Conservation (phyloP, 139 green algal genomes). For the Ettlia oleoabundans region DNA sequence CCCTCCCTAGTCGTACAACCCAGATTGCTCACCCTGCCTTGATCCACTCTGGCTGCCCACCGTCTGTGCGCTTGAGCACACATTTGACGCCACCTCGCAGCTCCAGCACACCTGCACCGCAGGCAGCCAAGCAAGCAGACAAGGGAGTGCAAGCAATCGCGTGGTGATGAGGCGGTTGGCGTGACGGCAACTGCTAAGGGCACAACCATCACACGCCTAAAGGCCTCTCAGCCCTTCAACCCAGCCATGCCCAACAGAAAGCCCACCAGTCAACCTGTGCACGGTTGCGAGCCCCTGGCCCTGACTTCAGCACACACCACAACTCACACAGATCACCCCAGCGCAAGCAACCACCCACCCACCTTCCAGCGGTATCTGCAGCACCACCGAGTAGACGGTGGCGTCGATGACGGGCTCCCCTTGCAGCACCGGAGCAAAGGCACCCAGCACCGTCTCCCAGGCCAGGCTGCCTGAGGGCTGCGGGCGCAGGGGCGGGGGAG, state of each 20-base stretch:
- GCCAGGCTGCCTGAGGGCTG: slow-evolving; percentile 29
- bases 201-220: too few species aligned
- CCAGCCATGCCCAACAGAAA: too few species aligned
- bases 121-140: not conserved
- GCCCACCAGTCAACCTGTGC: too few species aligned
- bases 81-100: slow-evolving; percentile 42
- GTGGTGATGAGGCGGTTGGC: not conserved
- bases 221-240: too few species aligned
- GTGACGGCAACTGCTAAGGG: not conserved
- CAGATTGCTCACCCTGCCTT: slow-evolving; percentile 38
- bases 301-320: not conserved
- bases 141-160: too few species aligned
- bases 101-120: slow-evolving; percentile 23
- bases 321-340: not conserved
- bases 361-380: slow-evolving; percentile 44
- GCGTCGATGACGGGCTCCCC: not conserved
- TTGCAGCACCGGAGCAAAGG: slow-evolving; percentile 26
- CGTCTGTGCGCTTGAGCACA: slow-evolving; percentile 45
- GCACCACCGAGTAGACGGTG: slow-evolving; percentile 29
- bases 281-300: too few species aligned
- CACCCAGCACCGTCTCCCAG: slow-evolving; percentile 39
- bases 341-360: not conserved
- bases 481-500: not conserved
- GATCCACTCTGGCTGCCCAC: slow-evolving; percentile 43
- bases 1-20: too few species aligned